Evolutionary conservation across 352 stramenopile genomes (phyloP).

Genomic region (Globisporangium recalcitrans): DNA sequence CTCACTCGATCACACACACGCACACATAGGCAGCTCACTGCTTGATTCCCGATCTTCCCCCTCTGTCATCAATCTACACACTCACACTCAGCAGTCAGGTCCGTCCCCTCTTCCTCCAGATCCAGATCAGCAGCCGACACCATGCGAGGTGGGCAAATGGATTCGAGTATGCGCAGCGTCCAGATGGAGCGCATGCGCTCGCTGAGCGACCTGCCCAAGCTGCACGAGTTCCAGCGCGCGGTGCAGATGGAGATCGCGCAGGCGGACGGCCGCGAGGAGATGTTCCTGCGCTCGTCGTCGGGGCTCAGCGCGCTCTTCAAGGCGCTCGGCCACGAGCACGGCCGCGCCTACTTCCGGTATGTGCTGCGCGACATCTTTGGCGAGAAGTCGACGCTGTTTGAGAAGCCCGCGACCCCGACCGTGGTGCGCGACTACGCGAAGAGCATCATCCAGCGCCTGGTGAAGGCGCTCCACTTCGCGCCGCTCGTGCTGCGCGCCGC

Average conservation of each 20-base stretch:
- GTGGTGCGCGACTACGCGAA: constrained; percentile 55
- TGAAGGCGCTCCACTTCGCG: constrained; percentile 67
- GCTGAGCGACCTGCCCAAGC: constrained; percentile 42
- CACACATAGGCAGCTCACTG: not conserved
- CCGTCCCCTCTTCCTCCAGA: not conserved
- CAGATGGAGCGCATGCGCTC: constrained; percentile 19
- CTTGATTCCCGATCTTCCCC: not conserved
- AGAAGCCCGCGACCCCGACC: constrained; percentile 22
- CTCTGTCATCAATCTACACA: not conserved
- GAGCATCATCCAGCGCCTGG: constrained; percentile 58
- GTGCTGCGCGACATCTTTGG: constrained; percentile 72
- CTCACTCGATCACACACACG: constrained; percentile 2
- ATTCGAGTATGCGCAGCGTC: constrained; percentile 8
- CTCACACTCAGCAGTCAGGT: not conserved
- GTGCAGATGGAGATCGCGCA: constrained; percentile 61
- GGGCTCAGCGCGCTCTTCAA: constrained; percentile 68
- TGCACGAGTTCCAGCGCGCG: constrained; percentile 63
- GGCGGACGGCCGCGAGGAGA: constrained; percentile 55
- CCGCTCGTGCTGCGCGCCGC: constrained; percentile 66
- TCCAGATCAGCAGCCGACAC: not conserved
- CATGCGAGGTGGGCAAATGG: constrained; percentile 4
- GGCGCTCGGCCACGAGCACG: constrained; percentile 58
- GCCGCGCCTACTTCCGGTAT: constrained; percentile 77
- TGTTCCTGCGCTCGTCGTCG: constrained; percentile 77
- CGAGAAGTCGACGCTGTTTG: constrained; percentile 53